Evolutionary conservation across 2,329 filamentous ascomycete genomes (phyloP), one percentile per base, ranked within the genome.

Genomic region (Botrytis fabae): DNA sequence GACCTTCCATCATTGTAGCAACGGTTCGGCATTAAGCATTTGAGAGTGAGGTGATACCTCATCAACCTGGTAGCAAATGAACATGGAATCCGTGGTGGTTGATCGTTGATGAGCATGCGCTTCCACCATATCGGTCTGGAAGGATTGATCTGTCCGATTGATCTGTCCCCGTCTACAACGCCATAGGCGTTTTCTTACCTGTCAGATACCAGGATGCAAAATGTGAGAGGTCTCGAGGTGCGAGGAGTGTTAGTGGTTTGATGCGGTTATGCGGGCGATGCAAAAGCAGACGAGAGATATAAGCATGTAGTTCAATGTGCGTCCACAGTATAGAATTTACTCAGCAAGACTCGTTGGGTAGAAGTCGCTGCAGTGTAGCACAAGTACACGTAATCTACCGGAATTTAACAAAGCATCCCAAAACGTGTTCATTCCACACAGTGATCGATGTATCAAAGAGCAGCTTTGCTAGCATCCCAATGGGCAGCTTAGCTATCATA

Each of bases 91-190:
- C 46, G 40, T 32, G 64, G 64, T 40, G 48, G 16, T 68, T 62
- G 48, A 54, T n/a, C 25, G 25, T 2, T 32, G 65, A 68, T 40
- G 64, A 44, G 35, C 64, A 66, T 57, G 42, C 65, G 48, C 65
- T 42, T 57, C 48, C 65, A 57, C 48, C 48, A 68, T 68, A 20
- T 20, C 65, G 65, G 64, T 68, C 48, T 42, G 48, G 48, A 68
- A 42, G 35, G 38, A 16, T 25, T 40, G 48, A 42, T 68, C 48
- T 57, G 48, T 35, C 48, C 38, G 38, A 16, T 25, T 40, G 48
- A 42, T 68, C 48, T 57, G 48, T 35, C 48, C 38, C n/a, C 12
- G 64, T n/a, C 12, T 22, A 46, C n/a, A n/a, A 46, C 18, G 20
- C 62, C 46, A 64, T 6, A 48, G 44, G 28, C 25, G 28, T 44